These are phyloP conservation scores for Boeremia exigua DNA, from an alignment of 2,329 filamentous ascomycete genomes.

Conservation along the genomic window DNA sequence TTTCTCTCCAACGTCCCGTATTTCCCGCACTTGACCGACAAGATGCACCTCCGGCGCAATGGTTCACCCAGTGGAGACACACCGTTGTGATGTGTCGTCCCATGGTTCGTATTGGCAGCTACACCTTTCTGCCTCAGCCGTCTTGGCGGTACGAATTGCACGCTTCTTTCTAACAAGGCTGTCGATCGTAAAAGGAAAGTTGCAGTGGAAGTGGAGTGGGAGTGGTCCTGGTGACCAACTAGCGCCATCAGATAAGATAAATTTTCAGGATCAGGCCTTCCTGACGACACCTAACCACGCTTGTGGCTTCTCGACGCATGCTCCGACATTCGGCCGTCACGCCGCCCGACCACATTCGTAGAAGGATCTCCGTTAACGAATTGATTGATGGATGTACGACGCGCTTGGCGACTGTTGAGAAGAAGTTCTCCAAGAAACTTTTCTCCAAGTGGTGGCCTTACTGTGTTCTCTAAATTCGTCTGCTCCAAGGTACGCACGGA, in stretches of 20 bases:
- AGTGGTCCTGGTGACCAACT: not conserved
- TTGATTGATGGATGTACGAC: not conserved
- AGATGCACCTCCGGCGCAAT: not conserved
- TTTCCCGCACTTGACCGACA: not conserved
- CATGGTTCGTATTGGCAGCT: not conserved
- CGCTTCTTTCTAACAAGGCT: not conserved
- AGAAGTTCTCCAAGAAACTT: not conserved
- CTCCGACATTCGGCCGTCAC: not conserved
- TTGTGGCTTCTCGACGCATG: not conserved
- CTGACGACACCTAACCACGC: not conserved
- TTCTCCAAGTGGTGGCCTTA: conserved; percentile 1
- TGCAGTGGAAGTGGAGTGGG: conserved; percentile 8
- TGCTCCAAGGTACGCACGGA: not conserved
- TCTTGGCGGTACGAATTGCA: not conserved
- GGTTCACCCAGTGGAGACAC: conserved; percentile 1
- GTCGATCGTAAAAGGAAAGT: conserved; percentile 5
- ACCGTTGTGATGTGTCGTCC: not conserved
- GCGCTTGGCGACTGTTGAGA: not conserved
- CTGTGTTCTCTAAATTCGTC: not conserved
- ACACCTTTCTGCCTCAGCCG: conserved; percentile 1
- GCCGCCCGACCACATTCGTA: not conserved
- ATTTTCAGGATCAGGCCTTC: conserved; percentile 4
- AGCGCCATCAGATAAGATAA: conserved; percentile 16
- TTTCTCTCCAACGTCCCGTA: not conserved
- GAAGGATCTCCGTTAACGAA: not conserved